These are phyloP conservation scores for Nothophoma quercina DNA, from an alignment of 2,329 filamentous ascomycete genomes.

Conservation along the genomic window DNA sequence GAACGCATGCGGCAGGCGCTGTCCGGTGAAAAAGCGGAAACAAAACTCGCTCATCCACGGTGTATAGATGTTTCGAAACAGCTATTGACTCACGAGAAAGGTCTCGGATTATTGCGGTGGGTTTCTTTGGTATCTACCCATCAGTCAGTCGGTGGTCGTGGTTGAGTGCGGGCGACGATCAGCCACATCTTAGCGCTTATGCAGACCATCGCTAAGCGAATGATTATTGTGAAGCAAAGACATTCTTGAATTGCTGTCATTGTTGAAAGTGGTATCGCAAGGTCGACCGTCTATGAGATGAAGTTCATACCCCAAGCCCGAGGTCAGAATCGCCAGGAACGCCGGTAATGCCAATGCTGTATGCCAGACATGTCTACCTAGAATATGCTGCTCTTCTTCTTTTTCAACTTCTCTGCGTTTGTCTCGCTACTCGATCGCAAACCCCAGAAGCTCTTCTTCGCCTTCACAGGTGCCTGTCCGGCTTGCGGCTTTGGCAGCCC, in stretches of 20 bases:
- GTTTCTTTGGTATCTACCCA: no score
- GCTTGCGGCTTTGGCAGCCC: constrained; percentile 34
- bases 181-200: constrained; percentile 6
- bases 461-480: constrained; percentile 29
- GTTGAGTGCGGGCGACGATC: neutral
- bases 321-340: constrained; percentile 6
- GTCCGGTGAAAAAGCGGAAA: constrained; percentile 22
- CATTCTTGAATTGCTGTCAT: neutral
- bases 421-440: constrained; percentile 43
- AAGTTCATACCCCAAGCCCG: neutral
- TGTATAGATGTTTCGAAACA: neutral
- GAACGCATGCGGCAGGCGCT: constrained; percentile 19
- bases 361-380: constrained; percentile 22
- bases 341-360: constrained; percentile 7
- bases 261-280: constrained; percentile 9
- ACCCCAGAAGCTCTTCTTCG: constrained; percentile 51
- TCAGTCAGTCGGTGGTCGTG: neutral
- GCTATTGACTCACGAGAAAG: neutral
- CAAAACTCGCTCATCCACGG: constrained; percentile 7
- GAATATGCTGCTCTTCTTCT: constrained; percentile 56
- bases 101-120: neutral
- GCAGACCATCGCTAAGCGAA: neutral
- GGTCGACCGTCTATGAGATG: neutral
- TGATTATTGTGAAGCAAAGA: neutral
- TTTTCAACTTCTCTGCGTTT: constrained; percentile 46